These are phyloP conservation scores for Huntiella moniliformis DNA, from an alignment of 2,329 filamentous ascomycete genomes.

Conservation along the genomic window DNA sequence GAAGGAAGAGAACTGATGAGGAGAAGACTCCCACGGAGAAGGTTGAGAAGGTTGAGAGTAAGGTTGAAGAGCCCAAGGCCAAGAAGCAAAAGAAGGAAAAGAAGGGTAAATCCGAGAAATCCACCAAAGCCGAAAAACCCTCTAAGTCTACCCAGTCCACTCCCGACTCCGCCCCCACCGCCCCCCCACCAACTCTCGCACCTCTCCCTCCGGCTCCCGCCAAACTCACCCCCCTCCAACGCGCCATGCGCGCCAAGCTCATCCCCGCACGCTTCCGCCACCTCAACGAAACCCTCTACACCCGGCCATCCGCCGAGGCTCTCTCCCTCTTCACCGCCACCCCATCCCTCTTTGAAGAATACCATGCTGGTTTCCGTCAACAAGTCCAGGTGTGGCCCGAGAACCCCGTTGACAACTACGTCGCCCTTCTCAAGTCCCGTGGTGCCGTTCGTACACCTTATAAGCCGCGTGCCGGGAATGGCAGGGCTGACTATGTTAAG, in stretches of 20 bases:
- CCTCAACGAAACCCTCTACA: slow-evolving; percentile 93
- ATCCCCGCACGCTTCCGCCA: slow-evolving; percentile 91
- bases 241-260: slow-evolving; percentile 86
- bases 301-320: slow-evolving; percentile 68
- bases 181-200: slow-evolving; percentile 14
- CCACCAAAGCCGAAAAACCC: slow-evolving; percentile 14
- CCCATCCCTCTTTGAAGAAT: slow-evolving; percentile 88
- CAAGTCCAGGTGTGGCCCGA: slow-evolving; percentile 94
- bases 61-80: slow-evolving; percentile 16
- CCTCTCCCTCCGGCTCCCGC: slow-evolving; percentile 25
- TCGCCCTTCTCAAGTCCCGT: slow-evolving; percentile 50
- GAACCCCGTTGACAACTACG: slow-evolving; percentile 83
- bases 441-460: slow-evolving; percentile 22
- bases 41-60: slow-evolving; percentile 13
- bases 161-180: slow-evolving; percentile 15
- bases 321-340: slow-evolving; percentile 64
- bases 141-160: slow-evolving; percentile 21
- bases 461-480: slow-evolving; percentile 13
- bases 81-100: slow-evolving; percentile 21
- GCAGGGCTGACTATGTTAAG: slow-evolving; percentile 11
- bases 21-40: slow-evolving; percentile 15
- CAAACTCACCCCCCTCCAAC: slow-evolving; percentile 80
- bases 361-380: slow-evolving; percentile 87
- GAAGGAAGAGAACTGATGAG: slow-evolving; percentile 1
- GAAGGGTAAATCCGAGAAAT: slow-evolving; percentile 12